These are phyloP conservation scores for Backusella tuberculispora DNA, from an alignment of 192 early-diverging fungal species.

Conservation along the genomic window DNA sequence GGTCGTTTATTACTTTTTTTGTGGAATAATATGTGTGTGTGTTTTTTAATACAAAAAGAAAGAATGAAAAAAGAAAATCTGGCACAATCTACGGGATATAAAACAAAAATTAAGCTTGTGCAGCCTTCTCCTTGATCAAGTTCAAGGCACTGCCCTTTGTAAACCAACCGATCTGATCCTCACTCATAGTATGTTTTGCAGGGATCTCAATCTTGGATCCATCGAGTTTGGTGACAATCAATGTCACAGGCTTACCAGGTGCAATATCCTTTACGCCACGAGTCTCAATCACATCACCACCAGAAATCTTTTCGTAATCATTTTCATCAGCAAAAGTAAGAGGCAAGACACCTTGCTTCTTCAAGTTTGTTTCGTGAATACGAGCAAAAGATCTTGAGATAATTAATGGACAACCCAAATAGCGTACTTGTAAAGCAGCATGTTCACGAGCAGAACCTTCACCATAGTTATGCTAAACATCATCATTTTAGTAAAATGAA, in stretches of 20 bases:
- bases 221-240: conserved; percentile 58
- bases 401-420: conserved; percentile 83
- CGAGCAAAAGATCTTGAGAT: conserved; percentile 94
- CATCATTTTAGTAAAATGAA: conserved; percentile 1
- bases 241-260: conserved; percentile 62
- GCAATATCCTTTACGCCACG: conserved; percentile 67
- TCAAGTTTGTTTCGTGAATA: conserved; percentile 99
- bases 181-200: conserved; percentile 85
- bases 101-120: conserved; percentile 21
- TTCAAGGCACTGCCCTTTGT: conserved; percentile 91
- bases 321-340: conserved; percentile 85
- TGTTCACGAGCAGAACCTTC: conserved; percentile 95
- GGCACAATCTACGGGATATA: not conserved
- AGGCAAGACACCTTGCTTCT: conserved; percentile 99
- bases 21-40: conserved; percentile 9
- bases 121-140: conserved; percentile 58
- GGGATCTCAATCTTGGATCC: conserved; percentile 64
- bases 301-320: conserved; percentile 80
- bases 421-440: conserved; percentile 87
- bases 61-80: conserved; percentile 8
- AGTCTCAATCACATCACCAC: conserved; percentile 68
- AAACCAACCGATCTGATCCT: conserved; percentile 94
- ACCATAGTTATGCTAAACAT: conserved; percentile 81
- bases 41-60: conserved; percentile 7
- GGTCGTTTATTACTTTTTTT: not conserved